Conservation (phyloP, 768 basidiomycete genomes). For the Leucogyrophana mollusca region DNA sequence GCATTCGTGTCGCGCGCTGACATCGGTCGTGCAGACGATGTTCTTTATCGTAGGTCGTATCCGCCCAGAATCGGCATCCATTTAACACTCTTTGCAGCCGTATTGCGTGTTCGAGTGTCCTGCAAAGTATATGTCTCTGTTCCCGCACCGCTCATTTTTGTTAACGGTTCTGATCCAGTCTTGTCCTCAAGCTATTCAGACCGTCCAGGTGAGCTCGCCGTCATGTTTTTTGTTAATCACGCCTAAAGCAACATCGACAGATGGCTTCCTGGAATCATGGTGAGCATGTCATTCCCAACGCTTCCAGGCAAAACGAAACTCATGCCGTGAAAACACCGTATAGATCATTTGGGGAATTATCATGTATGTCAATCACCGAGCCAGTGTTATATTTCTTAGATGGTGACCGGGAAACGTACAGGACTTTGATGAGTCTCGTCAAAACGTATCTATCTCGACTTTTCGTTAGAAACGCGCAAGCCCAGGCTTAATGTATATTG, state of each 20-base stretch:
- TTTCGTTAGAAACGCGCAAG: background rate
- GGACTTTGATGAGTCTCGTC: slow-evolving; percentile 67
- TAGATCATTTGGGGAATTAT: slow-evolving; percentile 65
- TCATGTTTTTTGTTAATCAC: background rate
- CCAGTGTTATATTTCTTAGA: background rate
- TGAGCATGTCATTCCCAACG: slow-evolving; percentile 21
- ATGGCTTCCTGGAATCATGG: slow-evolving; percentile 69
- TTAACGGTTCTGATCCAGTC: background rate
- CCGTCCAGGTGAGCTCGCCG: slow-evolving; percentile 52
- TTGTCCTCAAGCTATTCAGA: slow-evolving; percentile 57
- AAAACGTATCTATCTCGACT: slow-evolving; percentile 43
- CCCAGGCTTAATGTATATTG: background rate
- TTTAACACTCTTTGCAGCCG: slow-evolving; percentile 9
- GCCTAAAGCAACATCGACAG: slow-evolving; percentile 19
- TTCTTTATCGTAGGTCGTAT: slow-evolving; percentile 58
- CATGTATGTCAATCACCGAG: slow-evolving; percentile 39
- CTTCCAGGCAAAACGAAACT: background rate
- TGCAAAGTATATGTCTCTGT: slow-evolving; percentile 51
- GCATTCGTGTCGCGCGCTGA: background rate
- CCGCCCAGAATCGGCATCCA: background rate
- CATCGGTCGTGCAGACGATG: slow-evolving; percentile 47
- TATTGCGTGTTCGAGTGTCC: slow-evolving; percentile 58
- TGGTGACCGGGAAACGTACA: slow-evolving; percentile 21
- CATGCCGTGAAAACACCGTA: background rate
- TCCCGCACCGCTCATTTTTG: background rate